These are phyloP conservation scores for Ammopiptanthus mongolicus DNA, from an alignment of 306 rosid species.

Conservation along the genomic window DNA sequence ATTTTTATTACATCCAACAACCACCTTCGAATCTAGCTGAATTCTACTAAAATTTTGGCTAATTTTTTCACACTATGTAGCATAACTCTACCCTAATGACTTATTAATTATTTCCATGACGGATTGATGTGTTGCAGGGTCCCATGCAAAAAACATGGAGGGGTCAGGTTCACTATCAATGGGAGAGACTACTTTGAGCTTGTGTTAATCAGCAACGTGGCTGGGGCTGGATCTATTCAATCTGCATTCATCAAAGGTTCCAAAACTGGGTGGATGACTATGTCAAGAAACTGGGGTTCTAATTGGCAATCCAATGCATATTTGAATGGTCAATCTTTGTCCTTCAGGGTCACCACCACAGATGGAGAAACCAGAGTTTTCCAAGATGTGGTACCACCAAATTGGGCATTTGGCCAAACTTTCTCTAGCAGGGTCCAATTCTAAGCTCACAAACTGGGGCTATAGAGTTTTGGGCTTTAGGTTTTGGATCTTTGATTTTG, in stretches of 20 bases:
- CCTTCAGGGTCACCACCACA: slow-evolving; percentile 58
- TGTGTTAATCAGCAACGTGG: slow-evolving; percentile 67
- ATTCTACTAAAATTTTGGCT: no score
- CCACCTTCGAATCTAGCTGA: no score
- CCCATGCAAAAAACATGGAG: slow-evolving; percentile 64
- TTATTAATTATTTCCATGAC: not conserved
- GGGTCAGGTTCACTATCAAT: slow-evolving; percentile 64
- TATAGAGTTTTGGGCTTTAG: slow-evolving; percentile 23
- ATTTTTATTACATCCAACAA: no score
- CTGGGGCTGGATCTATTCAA: slow-evolving; percentile 62
- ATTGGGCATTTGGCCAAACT: slow-evolving; percentile 66
- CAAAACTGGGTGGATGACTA: slow-evolving; percentile 54
- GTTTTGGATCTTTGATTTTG: not conserved
- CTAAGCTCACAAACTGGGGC: not conserved
- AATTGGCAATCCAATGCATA: slow-evolving; percentile 89
- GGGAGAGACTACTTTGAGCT: slow-evolving; percentile 85
- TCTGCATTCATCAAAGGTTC: slow-evolving; percentile 67
- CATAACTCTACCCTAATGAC: not conserved
- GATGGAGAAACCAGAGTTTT: slow-evolving; percentile 53
- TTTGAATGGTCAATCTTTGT: slow-evolving; percentile 65
- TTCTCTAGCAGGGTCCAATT: slow-evolving; percentile 48
- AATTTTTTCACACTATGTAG: not conserved
- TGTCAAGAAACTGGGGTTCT: slow-evolving; percentile 90
- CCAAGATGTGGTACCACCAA: slow-evolving; percentile 41
- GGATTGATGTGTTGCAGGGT: slow-evolving; percentile 36